A percentile compares a stretch with the other conserved stretches of the same genome.
Conservation (phyloP, 768 basidiomycete species). For the Mycena galericulata region DNA sequence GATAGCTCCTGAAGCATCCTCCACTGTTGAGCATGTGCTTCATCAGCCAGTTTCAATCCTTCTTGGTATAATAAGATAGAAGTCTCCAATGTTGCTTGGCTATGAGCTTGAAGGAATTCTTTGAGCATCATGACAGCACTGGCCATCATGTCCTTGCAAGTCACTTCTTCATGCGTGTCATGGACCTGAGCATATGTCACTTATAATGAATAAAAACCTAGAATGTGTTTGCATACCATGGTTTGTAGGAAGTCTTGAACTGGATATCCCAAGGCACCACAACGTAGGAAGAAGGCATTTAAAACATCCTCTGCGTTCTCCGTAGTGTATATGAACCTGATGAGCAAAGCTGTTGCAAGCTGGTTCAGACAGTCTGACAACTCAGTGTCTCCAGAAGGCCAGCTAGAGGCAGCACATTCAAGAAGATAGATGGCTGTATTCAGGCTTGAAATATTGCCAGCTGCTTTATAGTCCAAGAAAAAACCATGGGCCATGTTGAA, state of each 20-base stretch:
- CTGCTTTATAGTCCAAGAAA: conserved; percentile 3
- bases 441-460: not conserved
- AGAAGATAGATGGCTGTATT: not conserved
- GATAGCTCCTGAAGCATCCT: not conserved
- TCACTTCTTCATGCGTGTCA: not conserved
- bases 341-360: not conserved
- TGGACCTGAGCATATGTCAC: not conserved
- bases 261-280: not conserved
- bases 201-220: not conserved
- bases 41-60: not conserved
- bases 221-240: not conserved
- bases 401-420: no score
- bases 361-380: not conserved
- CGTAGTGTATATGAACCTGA: not conserved
- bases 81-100: not conserved
- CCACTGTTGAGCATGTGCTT: no score
- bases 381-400: not conserved
- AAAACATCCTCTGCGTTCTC: not conserved
- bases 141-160: not conserved
- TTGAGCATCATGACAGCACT: not conserved
- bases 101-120: not conserved
- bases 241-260: not conserved
- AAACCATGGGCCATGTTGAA: not conserved
- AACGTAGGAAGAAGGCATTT: not conserved
- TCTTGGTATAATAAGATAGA: not conserved